Base-by-base conservation (phyloP, 345 rosid species). In the Eucalyptus regnans region DNA sequence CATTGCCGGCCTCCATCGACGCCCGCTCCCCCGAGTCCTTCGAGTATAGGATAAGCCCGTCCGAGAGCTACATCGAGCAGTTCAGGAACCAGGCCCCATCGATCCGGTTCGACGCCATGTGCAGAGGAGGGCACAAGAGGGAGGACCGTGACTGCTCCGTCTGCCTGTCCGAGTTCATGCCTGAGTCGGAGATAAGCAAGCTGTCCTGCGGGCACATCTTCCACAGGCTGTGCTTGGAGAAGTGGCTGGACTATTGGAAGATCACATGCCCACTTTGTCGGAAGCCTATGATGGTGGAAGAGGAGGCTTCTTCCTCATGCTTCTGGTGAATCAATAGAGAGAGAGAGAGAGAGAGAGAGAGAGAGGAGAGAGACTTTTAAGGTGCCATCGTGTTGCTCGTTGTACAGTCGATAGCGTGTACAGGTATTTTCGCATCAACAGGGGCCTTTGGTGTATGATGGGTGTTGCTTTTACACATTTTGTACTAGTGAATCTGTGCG, bases 11-110 rank as follows among this genome's bases (percentile, higher is more conserved):
- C 11, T 88, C 92, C 29, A 52, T 86, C 25, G 95, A 92, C 87
- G 90, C 23, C 31, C 87, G 10, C 22, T 86, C 91, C 31, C 17
- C 89, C 44, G 96, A 93, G 60, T 50, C 94, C 43, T 90, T 88
- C 9, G 98, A 86, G 68, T 51, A 60, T 12, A 86, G 46, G 48
- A 86, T 50, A 14, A 89, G 87, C 87, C 93, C 93, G 3, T 86
- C 96, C 1, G 95, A 94, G 58, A 90, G 92, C 64, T 95, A 93
- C 91, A 93, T 94, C 3, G 95, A 96, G 90, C 96, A 95, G 88
- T 96, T 96, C 93, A 89, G 97, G 84, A 95, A 89, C 91, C 92
- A 89, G 92, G 93, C 91, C 64, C 97, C 96, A 4, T 88, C 96
- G 11, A 33, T 94, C 56, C 92, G 93, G 86, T 97, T 93, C 17